phyloP scores from a whole-genome alignment of 169 alveolate genomes.

The Plasmodium gonderi region DNA sequence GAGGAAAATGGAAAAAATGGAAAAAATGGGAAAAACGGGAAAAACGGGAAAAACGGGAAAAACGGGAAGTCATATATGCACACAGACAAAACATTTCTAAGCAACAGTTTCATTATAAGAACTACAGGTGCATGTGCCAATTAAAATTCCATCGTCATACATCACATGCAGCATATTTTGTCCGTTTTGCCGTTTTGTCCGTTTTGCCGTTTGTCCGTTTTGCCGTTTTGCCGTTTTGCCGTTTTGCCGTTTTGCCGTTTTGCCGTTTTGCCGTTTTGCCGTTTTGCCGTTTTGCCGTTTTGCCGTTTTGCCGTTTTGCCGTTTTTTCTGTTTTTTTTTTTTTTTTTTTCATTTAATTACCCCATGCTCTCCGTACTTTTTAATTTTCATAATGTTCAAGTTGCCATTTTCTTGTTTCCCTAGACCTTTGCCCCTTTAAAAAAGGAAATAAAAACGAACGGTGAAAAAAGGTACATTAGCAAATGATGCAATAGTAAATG shows the following conservation, averaged over 20 bases:
- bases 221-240: no score
- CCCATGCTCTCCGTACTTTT: slow-evolving; percentile 74
- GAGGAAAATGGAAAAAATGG: not conserved
- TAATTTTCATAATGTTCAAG: slow-evolving; percentile 41
- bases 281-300: no score
- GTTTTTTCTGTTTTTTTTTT: not conserved
- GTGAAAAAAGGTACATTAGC: not conserved
- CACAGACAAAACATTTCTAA: no score
- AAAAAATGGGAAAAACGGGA: not conserved
- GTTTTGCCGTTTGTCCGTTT: no score
- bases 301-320: no score
- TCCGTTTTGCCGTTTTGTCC: no score
- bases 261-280: no score
- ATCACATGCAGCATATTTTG: no score
- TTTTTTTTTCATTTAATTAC: slow-evolving; percentile 11
- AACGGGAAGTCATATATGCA: not conserved
- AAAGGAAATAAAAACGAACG: not conserved
- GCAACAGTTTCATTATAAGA: no score
- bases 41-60: not conserved
- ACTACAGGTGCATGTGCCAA: no score
- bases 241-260: no score
- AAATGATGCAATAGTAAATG: not conserved
- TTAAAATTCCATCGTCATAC: no score
- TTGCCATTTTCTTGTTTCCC: slow-evolving; percentile 73
- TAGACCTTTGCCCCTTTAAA: slow-evolving; percentile 62